Percentiles rank a stretch among this genome's conserved stretches.
These are phyloP conservation scores for Eremothecium sinecaudum DNA, from an alignment of 1,139 yeast genomes.

Conservation along the genomic window DNA sequence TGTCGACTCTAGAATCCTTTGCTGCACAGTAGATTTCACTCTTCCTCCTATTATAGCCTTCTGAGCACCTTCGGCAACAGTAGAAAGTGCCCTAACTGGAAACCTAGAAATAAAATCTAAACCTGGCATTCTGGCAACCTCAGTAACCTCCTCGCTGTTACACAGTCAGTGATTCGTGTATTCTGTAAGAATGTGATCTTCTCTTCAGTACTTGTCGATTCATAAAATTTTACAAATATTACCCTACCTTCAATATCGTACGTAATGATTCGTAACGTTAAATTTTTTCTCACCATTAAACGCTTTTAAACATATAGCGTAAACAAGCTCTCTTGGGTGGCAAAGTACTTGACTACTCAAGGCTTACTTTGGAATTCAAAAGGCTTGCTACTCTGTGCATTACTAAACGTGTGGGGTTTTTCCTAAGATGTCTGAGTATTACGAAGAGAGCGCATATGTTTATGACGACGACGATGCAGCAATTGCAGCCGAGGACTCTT, in stretches of 20 bases:
- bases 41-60: not conserved
- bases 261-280: too few species aligned
- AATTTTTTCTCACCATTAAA: too few species aligned
- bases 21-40: conserved; percentile 9
- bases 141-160: too few species aligned
- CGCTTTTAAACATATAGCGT: too few species aligned
- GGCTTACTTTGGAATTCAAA: not conserved
- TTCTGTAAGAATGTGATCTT: too few species aligned
- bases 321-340: not conserved
- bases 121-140: conserved; percentile 11
- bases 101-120: conserved; percentile 4
- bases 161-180: too few species aligned
- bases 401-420: not conserved
- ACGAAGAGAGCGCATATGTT: conserved; percentile 52
- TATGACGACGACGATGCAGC: conserved; percentile 51
- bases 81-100: conserved; percentile 17
- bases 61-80: conserved; percentile 12
- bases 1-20: conserved; percentile 33
- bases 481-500: conserved; percentile 96
- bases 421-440: conserved; percentile 20
- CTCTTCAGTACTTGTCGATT: too few species aligned
- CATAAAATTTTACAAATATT: too few species aligned
- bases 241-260: too few species aligned
- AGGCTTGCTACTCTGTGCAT: too few species aligned
- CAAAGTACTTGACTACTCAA: not conserved